These are phyloP conservation scores for Colletotrichum sp. DNA, from an alignment of 2,329 filamentous ascomycete genomes.

Conservation along the genomic window DNA sequence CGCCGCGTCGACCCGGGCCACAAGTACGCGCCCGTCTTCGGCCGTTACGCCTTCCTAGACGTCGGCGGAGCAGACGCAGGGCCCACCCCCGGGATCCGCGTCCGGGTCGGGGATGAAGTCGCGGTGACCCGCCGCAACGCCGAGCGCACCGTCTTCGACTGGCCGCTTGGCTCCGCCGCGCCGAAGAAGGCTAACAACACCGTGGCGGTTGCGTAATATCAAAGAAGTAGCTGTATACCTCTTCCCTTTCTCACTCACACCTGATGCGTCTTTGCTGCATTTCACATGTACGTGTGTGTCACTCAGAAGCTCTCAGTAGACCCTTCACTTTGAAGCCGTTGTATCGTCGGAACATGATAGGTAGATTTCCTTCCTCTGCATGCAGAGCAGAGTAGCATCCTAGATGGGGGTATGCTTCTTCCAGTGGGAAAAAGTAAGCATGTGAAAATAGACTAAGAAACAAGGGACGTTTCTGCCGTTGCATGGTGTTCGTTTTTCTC, in stretches of 20 bases:
- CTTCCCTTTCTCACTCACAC: not conserved
- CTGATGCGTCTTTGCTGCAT: not conserved
- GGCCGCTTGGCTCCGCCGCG: conserved; percentile 36
- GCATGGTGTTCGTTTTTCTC: not conserved
- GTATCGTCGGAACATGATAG: not conserved
- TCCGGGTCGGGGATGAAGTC: conserved; percentile 63
- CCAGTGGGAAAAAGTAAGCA: not conserved
- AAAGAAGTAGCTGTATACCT: not conserved
- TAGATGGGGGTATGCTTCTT: not conserved
- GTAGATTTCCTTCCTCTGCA: not conserved
- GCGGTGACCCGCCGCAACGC: conserved; percentile 52
- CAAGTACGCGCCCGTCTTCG: conserved; percentile 75
- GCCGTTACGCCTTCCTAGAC: conserved; percentile 70
- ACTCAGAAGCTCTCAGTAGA: not conserved
- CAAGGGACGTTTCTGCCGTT: not conserved
- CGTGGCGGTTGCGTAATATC: not conserved
- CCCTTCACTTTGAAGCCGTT: not conserved
- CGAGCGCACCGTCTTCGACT: conserved; percentile 60
- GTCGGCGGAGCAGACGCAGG: not conserved
- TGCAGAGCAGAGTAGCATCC: not conserved
- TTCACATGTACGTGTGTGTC: not conserved
- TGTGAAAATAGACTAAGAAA: not conserved
- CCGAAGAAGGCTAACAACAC: not conserved
- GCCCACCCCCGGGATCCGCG: conserved; percentile 26
- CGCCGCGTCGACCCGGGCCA: conserved; percentile 72